Evolutionary conservation across 148 eudicot species (phyloP), one percentile per base, ranked within the genome.

Genomic region (Heliosperma pusillum): DNA sequence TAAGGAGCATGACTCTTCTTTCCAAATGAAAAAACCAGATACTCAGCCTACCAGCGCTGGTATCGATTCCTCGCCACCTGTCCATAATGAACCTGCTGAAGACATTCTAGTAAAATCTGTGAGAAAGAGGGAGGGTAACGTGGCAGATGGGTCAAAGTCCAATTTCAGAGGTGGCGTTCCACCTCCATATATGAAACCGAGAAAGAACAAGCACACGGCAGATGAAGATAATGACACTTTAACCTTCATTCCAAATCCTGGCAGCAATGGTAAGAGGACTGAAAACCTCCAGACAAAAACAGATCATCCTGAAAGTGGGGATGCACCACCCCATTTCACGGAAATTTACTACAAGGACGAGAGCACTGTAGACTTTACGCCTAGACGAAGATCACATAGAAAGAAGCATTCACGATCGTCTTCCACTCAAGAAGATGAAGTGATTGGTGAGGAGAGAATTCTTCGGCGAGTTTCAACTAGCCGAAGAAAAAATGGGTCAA

Each of bases 131-230:
- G 79, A 64, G 65, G 86, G 58, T 78, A 89, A 83, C 71, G 84
- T 70, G 74, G 30, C 81, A 77, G 88, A 83, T 62, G 76, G 82
- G 71, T 55, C 72, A 30, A 87, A 88, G 79, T 77, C 88, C 33
- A 79, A 73, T 25, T 64, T 78, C 22, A 83, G 79, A 58, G 82
- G 76, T 78, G 77, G 80, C 25, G 63, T 88, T 78, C 92, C 91
- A 47, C 97, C 97, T 33, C 96, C 97, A 25, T 94, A 91, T 82
- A 73, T 82, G 44, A 94, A 90, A 82, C 84, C 89, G 5, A 76
- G 71, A 73, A 90, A 77, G 58, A 74, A 72, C 78, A 86, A 83
- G 77, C 78, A 79, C 40, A 78, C 69, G 73, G 53, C 50, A 61
- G 45, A 44, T 80, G 77, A 64, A 10, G 79, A 72, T 44, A 72